Evolutionary conservation across 805 yeast genomes (phyloP).

Genomic region (Torulaspora gathmanii): DNA sequence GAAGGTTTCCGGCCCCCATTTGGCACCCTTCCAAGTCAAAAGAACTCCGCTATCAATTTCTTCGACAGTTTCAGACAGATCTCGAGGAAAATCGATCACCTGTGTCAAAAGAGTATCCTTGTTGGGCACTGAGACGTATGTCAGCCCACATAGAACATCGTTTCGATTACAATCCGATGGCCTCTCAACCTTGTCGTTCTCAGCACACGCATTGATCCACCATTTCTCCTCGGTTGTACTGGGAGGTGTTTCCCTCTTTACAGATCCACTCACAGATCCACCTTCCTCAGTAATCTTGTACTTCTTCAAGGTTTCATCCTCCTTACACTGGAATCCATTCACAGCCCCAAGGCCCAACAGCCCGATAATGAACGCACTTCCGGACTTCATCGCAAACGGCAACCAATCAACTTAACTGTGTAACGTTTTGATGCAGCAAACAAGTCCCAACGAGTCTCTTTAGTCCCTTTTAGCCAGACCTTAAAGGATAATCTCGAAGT

Average conservation of each 20-base stretch:
- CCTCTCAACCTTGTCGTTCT: constrained; percentile 35
- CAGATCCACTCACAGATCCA: constrained; percentile 43
- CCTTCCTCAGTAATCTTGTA: constrained; percentile 20
- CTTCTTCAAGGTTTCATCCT: constrained; percentile 23
- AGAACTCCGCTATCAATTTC: constrained; percentile 35
- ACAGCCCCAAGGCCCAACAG: constrained; percentile 1
- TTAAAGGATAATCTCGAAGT: too few species aligned
- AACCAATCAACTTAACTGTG: not conserved
- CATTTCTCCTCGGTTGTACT: constrained; percentile 57
- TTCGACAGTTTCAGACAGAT: constrained; percentile 28
- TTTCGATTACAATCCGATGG: constrained; percentile 57
- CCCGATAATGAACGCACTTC: not conserved
- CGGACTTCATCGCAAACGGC: constrained; percentile 1
- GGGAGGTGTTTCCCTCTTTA: constrained; percentile 69
- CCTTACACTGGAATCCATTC: constrained; percentile 18
- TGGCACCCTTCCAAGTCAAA: constrained; percentile 46
- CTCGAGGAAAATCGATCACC: constrained; percentile 49
- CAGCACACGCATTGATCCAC: constrained; percentile 64
- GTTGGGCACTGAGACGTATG: constrained; percentile 50
- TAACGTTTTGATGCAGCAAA: not conserved
- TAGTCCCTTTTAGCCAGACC: not conserved
- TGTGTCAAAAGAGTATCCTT: constrained; percentile 49
- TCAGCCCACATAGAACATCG: constrained; percentile 75
- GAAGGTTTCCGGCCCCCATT: constrained; percentile 64
- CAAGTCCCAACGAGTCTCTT: not conserved